phyloP scores from a whole-genome alignment of 768 basidiomycete genomes.

The Suillus spraguei region DNA sequence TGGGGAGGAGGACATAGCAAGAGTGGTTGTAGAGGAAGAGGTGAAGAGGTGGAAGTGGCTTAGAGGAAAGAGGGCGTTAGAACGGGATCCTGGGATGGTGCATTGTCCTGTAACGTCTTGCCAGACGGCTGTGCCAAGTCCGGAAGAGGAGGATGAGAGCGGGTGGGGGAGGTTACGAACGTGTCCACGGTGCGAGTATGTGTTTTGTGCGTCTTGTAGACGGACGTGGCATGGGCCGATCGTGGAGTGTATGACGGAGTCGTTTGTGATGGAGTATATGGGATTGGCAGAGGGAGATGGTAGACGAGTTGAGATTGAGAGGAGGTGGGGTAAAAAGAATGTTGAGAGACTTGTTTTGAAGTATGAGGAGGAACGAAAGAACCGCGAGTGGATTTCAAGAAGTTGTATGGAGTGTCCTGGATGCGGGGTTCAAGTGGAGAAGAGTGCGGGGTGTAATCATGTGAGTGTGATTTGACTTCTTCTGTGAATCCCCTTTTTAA shows the following conservation, averaged over 20 bases:
- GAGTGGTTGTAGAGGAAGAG: slow-evolving; percentile 67
- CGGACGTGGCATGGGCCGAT: slow-evolving; percentile 89
- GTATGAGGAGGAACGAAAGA: slow-evolving; percentile 75
- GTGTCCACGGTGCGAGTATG: slow-evolving; percentile 71
- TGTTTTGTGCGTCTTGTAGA: slow-evolving; percentile 83
- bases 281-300: slow-evolving; percentile 52
- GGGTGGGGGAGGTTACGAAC: slow-evolving; percentile 74
- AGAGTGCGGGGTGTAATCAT: slow-evolving; percentile 85
- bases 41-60: slow-evolving; percentile 79
- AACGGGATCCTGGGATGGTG: slow-evolving; percentile 78
- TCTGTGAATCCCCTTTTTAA: slow-evolving; percentile 3
- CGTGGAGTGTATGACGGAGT: slow-evolving; percentile 67
- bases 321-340: slow-evolving; percentile 62
- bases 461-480: slow-evolving; percentile 44
- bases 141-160: slow-evolving; percentile 50
- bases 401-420: slow-evolving; percentile 75
- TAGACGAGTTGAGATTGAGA: slow-evolving; percentile 56
- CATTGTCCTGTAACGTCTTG: slow-evolving; percentile 82
- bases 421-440: slow-evolving; percentile 74
- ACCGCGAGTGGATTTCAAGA: slow-evolving; percentile 68
- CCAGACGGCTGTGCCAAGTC: slow-evolving; percentile 73
- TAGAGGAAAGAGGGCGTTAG: slow-evolving; percentile 67
- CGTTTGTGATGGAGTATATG: slow-evolving; percentile 69
- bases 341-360: slow-evolving; percentile 60
- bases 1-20: slow-evolving; percentile 69